phyloP scores from a whole-genome alignment of 139 green algal species.

The Chlamydomonas asymmetrica region DNA sequence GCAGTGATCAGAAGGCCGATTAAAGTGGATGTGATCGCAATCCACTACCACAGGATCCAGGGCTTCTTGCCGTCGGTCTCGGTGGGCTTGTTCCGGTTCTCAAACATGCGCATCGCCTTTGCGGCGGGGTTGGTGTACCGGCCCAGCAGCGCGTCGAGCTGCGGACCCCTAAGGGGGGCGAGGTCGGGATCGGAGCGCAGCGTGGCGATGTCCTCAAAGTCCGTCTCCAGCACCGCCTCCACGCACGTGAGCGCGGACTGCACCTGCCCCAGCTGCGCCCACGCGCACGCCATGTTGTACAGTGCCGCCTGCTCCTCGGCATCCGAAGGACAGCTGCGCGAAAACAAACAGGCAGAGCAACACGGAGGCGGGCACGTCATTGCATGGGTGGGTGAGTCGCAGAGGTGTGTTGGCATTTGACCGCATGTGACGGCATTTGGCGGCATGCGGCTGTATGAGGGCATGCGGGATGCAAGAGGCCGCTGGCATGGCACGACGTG shows the following conservation, averaged over 20 bases:
- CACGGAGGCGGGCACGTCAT: not conserved
- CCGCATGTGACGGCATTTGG: not conserved
- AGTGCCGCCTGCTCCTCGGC: constrained; percentile 69
- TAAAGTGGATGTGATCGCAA: too few species aligned
- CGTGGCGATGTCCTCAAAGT: constrained; percentile 39
- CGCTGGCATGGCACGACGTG: too few species aligned
- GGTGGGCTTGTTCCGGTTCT: too few species aligned
- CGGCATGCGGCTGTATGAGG: too few species aligned
- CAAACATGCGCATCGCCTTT: too few species aligned
- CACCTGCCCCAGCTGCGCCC: constrained; percentile 51
- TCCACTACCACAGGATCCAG: constrained; percentile 19
- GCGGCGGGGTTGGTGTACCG: constrained; percentile 51
- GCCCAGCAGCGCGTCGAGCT: constrained; percentile 53
- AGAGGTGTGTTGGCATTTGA: not conserved
- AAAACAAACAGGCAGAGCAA: not conserved
- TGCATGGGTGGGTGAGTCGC: not conserved
- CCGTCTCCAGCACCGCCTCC: constrained; percentile 59
- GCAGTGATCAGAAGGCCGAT: too few species aligned
- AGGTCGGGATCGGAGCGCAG: constrained; percentile 62
- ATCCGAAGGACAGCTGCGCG: constrained; percentile 55
- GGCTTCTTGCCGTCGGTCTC: constrained; percentile 32
- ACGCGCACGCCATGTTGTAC: constrained; percentile 75
- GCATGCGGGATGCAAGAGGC: too few species aligned
- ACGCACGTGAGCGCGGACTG: constrained; percentile 58
- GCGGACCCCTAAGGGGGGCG: constrained; percentile 23